These are phyloP conservation scores for Lyophyllum semitale DNA, from an alignment of 768 basidiomycete genomes.

Conservation along the genomic window DNA sequence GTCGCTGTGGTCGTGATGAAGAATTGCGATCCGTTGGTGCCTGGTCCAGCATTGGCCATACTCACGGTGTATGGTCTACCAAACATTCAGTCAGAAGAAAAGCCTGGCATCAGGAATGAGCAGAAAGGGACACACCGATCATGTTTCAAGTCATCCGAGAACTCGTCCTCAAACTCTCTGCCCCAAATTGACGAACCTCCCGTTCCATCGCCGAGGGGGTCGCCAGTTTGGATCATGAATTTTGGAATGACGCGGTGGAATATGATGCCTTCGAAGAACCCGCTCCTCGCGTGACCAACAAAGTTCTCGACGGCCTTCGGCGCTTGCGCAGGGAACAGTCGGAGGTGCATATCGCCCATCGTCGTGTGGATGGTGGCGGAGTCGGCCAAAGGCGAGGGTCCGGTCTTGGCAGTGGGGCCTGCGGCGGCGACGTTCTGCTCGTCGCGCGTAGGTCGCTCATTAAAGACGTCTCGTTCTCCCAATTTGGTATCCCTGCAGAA, in stretches of 20 bases:
- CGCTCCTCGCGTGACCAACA: constrained; percentile 84
- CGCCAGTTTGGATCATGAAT: constrained; percentile 98
- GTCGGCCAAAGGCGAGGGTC: constrained; percentile 74
- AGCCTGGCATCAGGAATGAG: neutral
- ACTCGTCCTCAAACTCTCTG: constrained; percentile 90
- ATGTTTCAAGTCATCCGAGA: constrained; percentile 85
- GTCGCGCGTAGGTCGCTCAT: constrained; percentile 95
- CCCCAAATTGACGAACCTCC: constrained; percentile 93
- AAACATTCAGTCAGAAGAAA: neutral
- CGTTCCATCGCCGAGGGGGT: constrained; percentile 93
- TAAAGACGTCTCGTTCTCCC: constrained; percentile 95
- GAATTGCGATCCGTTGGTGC: constrained; percentile 95
- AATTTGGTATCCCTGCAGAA: constrained; percentile 74
- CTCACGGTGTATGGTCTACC: constrained; percentile 89
- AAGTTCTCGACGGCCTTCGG: constrained; percentile 99
- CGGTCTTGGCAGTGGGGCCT: constrained; percentile 45
- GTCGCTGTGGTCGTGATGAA: constrained; percentile 96
- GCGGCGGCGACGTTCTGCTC: constrained; percentile 86
- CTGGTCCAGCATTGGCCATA: constrained; percentile 92
- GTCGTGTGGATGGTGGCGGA: constrained; percentile 93
- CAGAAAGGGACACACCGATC: constrained; percentile 64
- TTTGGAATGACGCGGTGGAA: constrained; percentile 99
- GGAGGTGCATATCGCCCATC: constrained; percentile 88
- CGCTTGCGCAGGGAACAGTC: constrained; percentile 86
- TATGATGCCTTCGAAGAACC: constrained; percentile 90